A percentile compares a stretch with the other conserved stretches of the same genome.
phyloP scores from a whole-genome alignment of 345 rosid genomes.

The Eucalyptus sp. region DNA sequence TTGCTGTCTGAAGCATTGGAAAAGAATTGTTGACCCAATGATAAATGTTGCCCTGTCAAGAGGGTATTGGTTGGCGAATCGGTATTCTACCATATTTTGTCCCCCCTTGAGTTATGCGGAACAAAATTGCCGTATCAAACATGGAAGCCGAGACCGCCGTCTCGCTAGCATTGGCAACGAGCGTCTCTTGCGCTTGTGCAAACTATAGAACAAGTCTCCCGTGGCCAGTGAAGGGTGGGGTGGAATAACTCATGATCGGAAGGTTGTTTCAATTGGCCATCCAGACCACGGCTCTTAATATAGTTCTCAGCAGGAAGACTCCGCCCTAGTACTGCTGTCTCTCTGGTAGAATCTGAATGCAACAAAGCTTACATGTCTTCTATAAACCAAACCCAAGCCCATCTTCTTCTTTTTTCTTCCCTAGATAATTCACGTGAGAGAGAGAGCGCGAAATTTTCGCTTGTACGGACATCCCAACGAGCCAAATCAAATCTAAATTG shows the following conservation, averaged over 20 bases:
- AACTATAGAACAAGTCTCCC: conserved; percentile 1
- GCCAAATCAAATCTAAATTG: neutral
- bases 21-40: too few relatives aligned
- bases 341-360: conserved; percentile 11
- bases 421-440: too few relatives aligned
- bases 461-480: neutral
- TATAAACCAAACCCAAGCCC: too few relatives aligned
- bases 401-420: too few relatives aligned
- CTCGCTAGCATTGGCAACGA: neutral
- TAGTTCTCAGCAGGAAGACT: neutral
- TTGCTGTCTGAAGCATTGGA: neutral
- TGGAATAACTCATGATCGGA: neutral
- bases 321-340: neutral
- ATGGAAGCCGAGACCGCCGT: neutral
- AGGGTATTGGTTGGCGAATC: too few relatives aligned
- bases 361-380: neutral
- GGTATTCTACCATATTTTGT: too few relatives aligned
- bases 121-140: neutral
- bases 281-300: conserved; percentile 3
- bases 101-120: too few relatives aligned
- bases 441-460: neutral
- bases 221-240: neutral
- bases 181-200: neutral
- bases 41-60: too few relatives aligned
- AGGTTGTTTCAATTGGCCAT: conserved; percentile 5